A percentile compares a stretch with the other conserved stretches of the same genome.
Evolutionary conservation across 805 yeast genomes (phyloP).

Genomic region (Kodamaea hsintzibuensis): DNA sequence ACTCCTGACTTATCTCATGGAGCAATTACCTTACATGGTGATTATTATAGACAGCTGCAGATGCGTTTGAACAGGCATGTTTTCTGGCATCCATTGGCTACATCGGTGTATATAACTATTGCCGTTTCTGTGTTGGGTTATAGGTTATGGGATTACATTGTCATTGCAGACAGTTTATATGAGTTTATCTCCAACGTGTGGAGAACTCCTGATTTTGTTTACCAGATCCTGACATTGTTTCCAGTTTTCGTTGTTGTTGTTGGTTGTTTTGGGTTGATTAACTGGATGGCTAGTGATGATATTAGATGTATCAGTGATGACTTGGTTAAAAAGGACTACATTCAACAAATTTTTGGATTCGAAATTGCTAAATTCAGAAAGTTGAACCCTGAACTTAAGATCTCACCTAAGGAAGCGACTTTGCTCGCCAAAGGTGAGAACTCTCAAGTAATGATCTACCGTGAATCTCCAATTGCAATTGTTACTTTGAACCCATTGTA

Average conservation of each 20-base stretch:
- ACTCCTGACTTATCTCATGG: constrained; percentile 62
- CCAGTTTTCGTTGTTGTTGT: constrained; percentile 41
- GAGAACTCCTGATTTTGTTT: constrained; percentile 26
- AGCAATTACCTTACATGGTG: constrained; percentile 63
- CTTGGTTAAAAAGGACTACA: constrained; percentile 24
- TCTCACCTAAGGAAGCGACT: constrained; percentile 21
- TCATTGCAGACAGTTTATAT: constrained; percentile 27
- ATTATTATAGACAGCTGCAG: constrained; percentile 52
- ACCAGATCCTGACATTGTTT: constrained; percentile 27
- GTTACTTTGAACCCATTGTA: constrained; percentile 46
- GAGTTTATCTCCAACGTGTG: constrained; percentile 28
- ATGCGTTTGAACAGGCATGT: constrained; percentile 45
- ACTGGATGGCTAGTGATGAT: constrained; percentile 46
- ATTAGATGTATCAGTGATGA: constrained; percentile 40
- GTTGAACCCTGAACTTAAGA: constrained; percentile 18
- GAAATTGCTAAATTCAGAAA: constrained; percentile 51
- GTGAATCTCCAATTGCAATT: constrained; percentile 72
- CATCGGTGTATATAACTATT: constrained; percentile 19
- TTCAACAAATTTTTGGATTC: constrained; percentile 47
- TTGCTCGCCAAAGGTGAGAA: constrained; percentile 43
- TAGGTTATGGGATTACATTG: constrained; percentile 30
- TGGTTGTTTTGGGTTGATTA: constrained; percentile 41
- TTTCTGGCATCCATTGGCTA: constrained; percentile 48
- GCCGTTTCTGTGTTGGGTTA: constrained; percentile 21
- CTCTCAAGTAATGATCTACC: constrained; percentile 58